A percentile compares a stretch with the other conserved stretches of the same genome.
phyloP scores from a whole-genome alignment of 2,329 filamentous ascomycete genomes.

The Ilyonectria sp. region DNA sequence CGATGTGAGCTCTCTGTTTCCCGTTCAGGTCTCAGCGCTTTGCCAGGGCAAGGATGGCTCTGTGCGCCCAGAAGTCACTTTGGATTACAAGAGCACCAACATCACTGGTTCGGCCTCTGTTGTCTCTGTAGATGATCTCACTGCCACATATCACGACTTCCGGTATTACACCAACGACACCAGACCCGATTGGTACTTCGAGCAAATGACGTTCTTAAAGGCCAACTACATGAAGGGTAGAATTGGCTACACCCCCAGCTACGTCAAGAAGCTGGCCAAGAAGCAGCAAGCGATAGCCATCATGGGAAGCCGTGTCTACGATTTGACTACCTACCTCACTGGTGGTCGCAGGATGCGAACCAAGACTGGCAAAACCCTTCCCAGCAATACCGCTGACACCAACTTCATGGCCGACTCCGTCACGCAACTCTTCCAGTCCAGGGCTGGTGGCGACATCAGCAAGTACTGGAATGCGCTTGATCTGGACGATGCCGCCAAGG shows the following conservation, averaged over 20 bases:
- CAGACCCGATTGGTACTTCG: slow-evolving; percentile 91
- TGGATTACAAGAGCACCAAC: slow-evolving; percentile 88
- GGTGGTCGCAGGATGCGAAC: slow-evolving; percentile 80
- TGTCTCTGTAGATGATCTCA: slow-evolving; percentile 77
- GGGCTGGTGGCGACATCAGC: slow-evolving; percentile 84
- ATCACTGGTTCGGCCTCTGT: slow-evolving; percentile 76
- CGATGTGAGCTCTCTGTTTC: slow-evolving; percentile 92
- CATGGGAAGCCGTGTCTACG: slow-evolving; percentile 86
- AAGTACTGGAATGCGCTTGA: slow-evolving; percentile 84
- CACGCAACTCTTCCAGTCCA: slow-evolving; percentile 81
- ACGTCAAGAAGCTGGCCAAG: slow-evolving; percentile 79
- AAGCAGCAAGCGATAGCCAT: slow-evolving; percentile 81
- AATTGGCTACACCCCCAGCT: slow-evolving; percentile 85
- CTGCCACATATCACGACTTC: slow-evolving; percentile 93
- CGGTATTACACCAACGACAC: slow-evolving; percentile 85
- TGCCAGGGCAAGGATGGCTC: slow-evolving; percentile 82
- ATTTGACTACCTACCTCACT: slow-evolving; percentile 85
- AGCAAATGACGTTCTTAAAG: slow-evolving; percentile 86
- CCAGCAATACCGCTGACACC: slow-evolving; percentile 66
- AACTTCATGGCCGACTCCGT: slow-evolving; percentile 88
- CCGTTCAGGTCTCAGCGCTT: slow-evolving; percentile 92
- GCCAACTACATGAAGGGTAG: slow-evolving; percentile 87
- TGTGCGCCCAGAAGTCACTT: slow-evolving; percentile 79
- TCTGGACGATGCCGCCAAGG: slow-evolving; percentile 70
- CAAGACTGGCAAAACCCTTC: slow-evolving; percentile 65